Evolutionary conservation across 805 yeast species (phyloP).

Genomic region (Schwanniomyces sp.): DNA sequence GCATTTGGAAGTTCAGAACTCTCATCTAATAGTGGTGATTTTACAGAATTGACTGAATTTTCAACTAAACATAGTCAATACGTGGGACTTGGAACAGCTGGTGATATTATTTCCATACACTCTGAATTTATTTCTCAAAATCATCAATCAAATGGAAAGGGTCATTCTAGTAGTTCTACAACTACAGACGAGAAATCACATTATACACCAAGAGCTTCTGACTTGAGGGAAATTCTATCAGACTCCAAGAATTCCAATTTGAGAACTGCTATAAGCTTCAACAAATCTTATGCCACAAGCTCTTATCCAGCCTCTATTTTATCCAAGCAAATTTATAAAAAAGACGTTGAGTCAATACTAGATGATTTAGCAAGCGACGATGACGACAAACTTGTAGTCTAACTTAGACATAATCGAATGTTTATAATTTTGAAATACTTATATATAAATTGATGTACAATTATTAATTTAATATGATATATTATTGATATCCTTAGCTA

Average conservation of each 20-base stretch:
- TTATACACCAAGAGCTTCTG: constrained; percentile 34
- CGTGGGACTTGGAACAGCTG: constrained; percentile 39
- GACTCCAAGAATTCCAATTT: constrained; percentile 1
- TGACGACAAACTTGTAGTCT: constrained; percentile 26
- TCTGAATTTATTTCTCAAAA: constrained; percentile 25
- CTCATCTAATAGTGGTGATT: constrained; percentile 9
- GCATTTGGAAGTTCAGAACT: constrained; percentile 2
- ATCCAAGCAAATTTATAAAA: constrained; percentile 27
- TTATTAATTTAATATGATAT: constrained; percentile 1
- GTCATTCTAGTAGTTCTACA: constrained; percentile 10
- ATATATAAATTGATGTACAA: neutral
- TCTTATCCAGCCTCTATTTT: constrained; percentile 25
- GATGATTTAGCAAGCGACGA: constrained; percentile 35
- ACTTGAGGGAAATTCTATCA: constrained; percentile 30
- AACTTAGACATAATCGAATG: neutral
- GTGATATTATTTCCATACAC: constrained; percentile 41
- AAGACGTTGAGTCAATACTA: constrained; percentile 35
- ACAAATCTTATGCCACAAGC: constrained; percentile 4
- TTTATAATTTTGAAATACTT: neutral
- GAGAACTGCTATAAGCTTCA: constrained; percentile 3
- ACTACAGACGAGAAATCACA: constrained; percentile 12
- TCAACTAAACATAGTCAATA: neutral
- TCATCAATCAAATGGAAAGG: constrained; percentile 7
- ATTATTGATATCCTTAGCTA: constrained; percentile 4
- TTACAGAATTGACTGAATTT: constrained; percentile 6